Conservation (phyloP, 495 filamentous ascomycete genomes). For the Hypoxylon fuscum region DNA sequence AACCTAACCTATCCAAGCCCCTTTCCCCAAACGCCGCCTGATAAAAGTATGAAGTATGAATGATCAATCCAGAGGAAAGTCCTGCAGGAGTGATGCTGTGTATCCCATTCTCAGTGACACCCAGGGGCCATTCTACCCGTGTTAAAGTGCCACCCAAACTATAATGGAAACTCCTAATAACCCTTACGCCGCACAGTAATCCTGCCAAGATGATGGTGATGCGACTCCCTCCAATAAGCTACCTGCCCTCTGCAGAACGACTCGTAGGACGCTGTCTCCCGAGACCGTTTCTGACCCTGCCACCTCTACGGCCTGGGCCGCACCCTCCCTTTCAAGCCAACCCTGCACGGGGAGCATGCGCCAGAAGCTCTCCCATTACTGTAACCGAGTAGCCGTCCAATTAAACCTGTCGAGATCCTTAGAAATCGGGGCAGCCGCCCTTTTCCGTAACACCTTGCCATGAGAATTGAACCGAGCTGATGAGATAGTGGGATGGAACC, state of each 20-base stretch:
- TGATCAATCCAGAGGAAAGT: conserved; percentile 9
- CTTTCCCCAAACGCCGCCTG: conserved; percentile 15
- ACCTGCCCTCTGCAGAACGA: conserved; percentile 24
- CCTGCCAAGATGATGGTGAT: conserved; percentile 29
- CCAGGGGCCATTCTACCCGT: conserved; percentile 9
- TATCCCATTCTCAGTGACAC: conserved; percentile 20
- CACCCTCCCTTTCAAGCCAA: conserved; percentile 12
- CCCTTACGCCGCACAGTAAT: conserved; percentile 29
- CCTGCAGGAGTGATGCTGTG: conserved; percentile 16
- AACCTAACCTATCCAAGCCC: conserved; percentile 5
- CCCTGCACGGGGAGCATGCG: conserved; percentile 6
- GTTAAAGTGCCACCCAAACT: conserved; percentile 23
- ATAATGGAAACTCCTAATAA: conserved; percentile 24
- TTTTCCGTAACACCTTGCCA: conserved; percentile 21
- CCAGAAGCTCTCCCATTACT: conserved; percentile 3
- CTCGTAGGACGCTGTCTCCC: conserved; percentile 4
- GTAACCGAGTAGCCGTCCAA: conserved; percentile 8
- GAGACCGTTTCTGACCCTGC: conserved; percentile 10
- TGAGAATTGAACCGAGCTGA: conserved; percentile 17
- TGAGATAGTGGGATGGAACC: background rate
- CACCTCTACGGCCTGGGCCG: conserved; percentile 14
- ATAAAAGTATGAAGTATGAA: conserved; percentile 17
- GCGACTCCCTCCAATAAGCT: conserved; percentile 24
- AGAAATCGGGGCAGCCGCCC: conserved; percentile 14
- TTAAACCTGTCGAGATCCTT: conserved; percentile 13